Conservation (phyloP, 1,284 basidiomycete genomes). For the Taiwanofungus camphoratus region DNA sequence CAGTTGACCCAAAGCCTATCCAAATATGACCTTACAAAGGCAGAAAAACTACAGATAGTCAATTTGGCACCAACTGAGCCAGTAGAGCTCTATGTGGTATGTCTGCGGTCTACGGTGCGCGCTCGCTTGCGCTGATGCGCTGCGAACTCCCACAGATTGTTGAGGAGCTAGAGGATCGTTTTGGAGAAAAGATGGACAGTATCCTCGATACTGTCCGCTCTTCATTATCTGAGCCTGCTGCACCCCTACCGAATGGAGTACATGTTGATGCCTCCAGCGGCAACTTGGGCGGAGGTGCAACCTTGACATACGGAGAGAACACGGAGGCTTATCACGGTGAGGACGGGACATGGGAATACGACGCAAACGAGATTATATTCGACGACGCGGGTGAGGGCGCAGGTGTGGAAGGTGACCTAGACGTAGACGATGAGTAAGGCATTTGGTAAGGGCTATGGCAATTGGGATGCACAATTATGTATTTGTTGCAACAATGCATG, state of each 20-base stretch:
- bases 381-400: slow-evolving; percentile 63
- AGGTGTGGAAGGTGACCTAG: slow-evolving; percentile 68
- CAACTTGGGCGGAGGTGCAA: slow-evolving; percentile 11
- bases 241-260: slow-evolving; percentile 4
- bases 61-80: slow-evolving; percentile 80
- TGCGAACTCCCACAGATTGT: slow-evolving; percentile 57
- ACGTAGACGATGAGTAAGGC: slow-evolving; percentile 54
- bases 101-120: slow-evolving; percentile 31
- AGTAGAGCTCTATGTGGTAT: slow-evolving; percentile 87
- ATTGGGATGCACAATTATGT: neutral
- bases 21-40: slow-evolving; percentile 75
- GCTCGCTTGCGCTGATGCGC: slow-evolving; percentile 1
- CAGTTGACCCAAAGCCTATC: slow-evolving; percentile 64
- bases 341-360: slow-evolving; percentile 32
- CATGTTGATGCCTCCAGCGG: neutral
- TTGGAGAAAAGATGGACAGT: slow-evolving; percentile 66
- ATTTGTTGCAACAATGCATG: neutral
- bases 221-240: slow-evolving; percentile 33
- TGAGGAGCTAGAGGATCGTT: slow-evolving; percentile 83
- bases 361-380: slow-evolving; percentile 43
- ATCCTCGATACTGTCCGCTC: slow-evolving; percentile 57
- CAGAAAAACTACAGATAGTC: slow-evolving; percentile 87
- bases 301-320: slow-evolving; percentile 14
- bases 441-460: too few relatives aligned
- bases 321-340: slow-evolving; percentile 25